Percentiles rank a stretch among this genome's conserved stretches.
Evolutionary conservation across 768 basidiomycete species (phyloP).

Genomic region (Boletus insuetus): DNA sequence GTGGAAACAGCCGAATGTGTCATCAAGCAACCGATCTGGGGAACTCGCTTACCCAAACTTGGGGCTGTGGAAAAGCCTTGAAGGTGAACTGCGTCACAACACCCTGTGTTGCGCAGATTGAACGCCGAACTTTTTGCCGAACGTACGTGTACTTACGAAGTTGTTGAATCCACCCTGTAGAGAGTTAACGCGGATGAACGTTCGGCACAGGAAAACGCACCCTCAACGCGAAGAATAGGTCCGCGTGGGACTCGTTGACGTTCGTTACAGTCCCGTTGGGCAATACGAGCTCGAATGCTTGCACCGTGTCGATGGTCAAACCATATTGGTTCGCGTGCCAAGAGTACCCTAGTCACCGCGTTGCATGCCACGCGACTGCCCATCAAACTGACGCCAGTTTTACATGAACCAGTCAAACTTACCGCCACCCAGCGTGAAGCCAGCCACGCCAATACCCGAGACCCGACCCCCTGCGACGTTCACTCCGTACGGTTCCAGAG

Average conservation of each 20-base stretch:
- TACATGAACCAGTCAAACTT: conserved; percentile 4
- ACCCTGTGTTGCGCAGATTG: conserved; percentile 43
- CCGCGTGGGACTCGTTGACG: conserved; percentile 35
- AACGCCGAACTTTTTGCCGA: conserved; percentile 12
- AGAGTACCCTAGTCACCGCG: conserved; percentile 49
- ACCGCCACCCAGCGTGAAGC: conserved; percentile 61
- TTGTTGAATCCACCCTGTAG: conserved; percentile 63
- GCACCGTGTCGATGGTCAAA: conserved; percentile 52
- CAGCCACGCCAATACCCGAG: conserved; percentile 56
- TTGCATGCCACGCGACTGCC: conserved; percentile 6
- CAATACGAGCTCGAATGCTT: conserved; percentile 56
- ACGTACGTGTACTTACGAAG: conserved; percentile 37
- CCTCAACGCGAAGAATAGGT: conserved; percentile 46
- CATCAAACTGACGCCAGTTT: not conserved
- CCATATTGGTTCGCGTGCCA: conserved; percentile 64
- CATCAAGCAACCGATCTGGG: conserved; percentile 1
- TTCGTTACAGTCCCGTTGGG: conserved; percentile 47
- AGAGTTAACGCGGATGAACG: not conserved
- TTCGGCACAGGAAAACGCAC: conserved; percentile 23
- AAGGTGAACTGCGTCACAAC: conserved; percentile 60
- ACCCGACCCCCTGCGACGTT: conserved; percentile 61
- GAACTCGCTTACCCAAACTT: conserved; percentile 22
- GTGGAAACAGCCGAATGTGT: conserved; percentile 1
- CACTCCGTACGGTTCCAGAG: conserved; percentile 46
- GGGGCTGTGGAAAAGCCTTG: conserved; percentile 37